A percentile compares a stretch with the other conserved stretches of the same genome.
Evolutionary conservation across 2,329 filamentous ascomycete species (phyloP).

Genomic region (Emmonsiellopsis sp.): DNA sequence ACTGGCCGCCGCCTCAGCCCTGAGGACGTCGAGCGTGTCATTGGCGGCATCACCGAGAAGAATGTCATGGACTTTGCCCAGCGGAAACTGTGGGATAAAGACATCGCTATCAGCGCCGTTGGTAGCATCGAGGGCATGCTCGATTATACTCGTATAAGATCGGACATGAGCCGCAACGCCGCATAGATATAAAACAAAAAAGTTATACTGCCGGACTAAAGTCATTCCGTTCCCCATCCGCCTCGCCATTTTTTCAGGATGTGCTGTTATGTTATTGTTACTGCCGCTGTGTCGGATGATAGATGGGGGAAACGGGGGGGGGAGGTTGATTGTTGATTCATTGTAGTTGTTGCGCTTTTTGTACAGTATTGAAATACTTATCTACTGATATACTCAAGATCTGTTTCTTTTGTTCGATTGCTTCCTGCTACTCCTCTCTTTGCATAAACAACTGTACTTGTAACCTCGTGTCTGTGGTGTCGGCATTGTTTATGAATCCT

Average conservation of each 20-base stretch:
- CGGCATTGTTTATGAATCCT: no score
- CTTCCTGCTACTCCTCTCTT: not conserved
- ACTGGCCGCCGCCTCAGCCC: conserved; percentile 86
- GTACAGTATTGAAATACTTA: conserved; percentile 24
- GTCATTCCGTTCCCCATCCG: not conserved
- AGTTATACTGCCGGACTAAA: not conserved
- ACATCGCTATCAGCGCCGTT: conserved; percentile 86
- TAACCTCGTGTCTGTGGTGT: no score
- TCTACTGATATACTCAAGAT: conserved; percentile 23
- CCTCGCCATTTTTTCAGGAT: conserved; percentile 1
- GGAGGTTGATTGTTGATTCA: conserved; percentile 12
- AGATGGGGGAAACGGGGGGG: conserved; percentile 22
- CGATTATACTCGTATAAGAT: conserved; percentile 48
- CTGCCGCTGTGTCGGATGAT: conserved; percentile 16
- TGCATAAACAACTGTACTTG: no score
- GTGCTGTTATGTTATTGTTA: not conserved
- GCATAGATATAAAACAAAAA: conserved; percentile 19
- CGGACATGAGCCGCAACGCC: conserved; percentile 75
- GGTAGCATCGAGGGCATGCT: conserved; percentile 79
- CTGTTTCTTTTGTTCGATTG: conserved; percentile 13
- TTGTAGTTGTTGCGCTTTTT: conserved; percentile 19
- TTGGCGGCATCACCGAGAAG: conserved; percentile 84
- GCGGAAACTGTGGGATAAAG: conserved; percentile 94
- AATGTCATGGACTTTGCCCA: conserved; percentile 95
- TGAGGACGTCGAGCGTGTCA: conserved; percentile 87